Conservation (phyloP, 1,139 yeast species). For the Suhomyces anneliseae region DNA sequence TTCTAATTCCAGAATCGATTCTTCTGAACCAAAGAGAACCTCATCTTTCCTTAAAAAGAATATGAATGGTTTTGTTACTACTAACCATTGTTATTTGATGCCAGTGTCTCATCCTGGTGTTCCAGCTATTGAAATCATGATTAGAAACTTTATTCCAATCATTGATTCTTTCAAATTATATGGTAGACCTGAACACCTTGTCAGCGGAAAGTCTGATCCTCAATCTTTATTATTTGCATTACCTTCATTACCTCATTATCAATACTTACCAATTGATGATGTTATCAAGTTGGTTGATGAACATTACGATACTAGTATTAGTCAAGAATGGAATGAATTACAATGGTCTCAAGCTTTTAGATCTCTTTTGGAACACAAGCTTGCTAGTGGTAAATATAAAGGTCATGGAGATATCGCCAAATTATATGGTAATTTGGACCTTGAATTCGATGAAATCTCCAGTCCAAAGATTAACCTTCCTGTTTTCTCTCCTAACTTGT, state of each 20-base stretch:
- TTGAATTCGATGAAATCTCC: constrained; percentile 19
- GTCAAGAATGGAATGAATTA: constrained; percentile 37
- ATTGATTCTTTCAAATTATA: constrained; percentile 55
- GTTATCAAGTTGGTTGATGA: constrained; percentile 34
- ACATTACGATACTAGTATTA: constrained; percentile 29
- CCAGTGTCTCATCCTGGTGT: constrained; percentile 59
- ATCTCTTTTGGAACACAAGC: constrained; percentile 7
- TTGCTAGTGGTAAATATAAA: constrained; percentile 17
- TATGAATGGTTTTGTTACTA: constrained; percentile 31
- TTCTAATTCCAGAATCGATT: constrained; percentile 5
- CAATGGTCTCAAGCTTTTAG: constrained; percentile 46
- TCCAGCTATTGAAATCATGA: constrained; percentile 56
- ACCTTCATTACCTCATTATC: constrained; percentile 57
- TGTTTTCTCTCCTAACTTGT: constrained; percentile 2
- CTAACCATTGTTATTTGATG: constrained; percentile 47
- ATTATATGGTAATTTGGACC: constrained; percentile 32
- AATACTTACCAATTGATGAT: constrained; percentile 45
- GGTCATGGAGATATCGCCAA: constrained; percentile 36
- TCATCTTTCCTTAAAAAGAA: constrained; percentile 26
- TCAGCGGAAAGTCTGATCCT: constrained; percentile 46
- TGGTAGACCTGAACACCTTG: constrained; percentile 54
- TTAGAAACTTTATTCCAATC: constrained; percentile 52
- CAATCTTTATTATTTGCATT: constrained; percentile 52
- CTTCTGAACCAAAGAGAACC: constrained; percentile 13
- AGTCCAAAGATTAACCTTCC: constrained; percentile 18